These are phyloP conservation scores for Pseudoneurospora amorphoporcata DNA, from an alignment of 495 filamentous ascomycete genomes.

Conservation along the genomic window DNA sequence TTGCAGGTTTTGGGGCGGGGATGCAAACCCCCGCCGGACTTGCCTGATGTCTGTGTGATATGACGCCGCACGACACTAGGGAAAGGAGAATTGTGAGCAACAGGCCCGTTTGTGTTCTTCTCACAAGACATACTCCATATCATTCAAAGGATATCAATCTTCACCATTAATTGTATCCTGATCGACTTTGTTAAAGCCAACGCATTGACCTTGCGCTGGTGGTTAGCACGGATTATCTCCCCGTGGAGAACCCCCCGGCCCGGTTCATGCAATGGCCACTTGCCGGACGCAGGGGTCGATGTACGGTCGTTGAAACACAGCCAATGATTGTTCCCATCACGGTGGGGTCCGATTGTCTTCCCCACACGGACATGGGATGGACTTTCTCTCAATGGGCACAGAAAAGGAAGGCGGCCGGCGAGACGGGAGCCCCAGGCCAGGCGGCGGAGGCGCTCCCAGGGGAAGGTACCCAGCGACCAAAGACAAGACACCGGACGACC, in stretches of 20 bases:
- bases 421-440: neutral
- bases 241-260: neutral
- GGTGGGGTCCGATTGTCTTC: neutral
- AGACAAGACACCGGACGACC: neutral
- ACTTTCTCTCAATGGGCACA: neutral
- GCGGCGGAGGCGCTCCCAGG: neutral
- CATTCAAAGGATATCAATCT: neutral
- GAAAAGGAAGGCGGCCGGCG: slow-evolving; percentile 10
- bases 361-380: slow-evolving; percentile 1
- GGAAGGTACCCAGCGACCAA: neutral
- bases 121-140: neutral
- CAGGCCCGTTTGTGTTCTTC: neutral
- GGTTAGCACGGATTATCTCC: slow-evolving; percentile 14
- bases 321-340: neutral
- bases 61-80: neutral
- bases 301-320: neutral
- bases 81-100: neutral
- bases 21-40: neutral
- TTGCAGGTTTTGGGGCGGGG: neutral
- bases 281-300: neutral
- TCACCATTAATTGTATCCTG: neutral
- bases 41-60: neutral
- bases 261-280: neutral
- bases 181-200: slow-evolving; percentile 9
- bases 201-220: neutral